Base-by-base conservation (phyloP, 257 asterid species). In the Salvia hispanica region DNA sequence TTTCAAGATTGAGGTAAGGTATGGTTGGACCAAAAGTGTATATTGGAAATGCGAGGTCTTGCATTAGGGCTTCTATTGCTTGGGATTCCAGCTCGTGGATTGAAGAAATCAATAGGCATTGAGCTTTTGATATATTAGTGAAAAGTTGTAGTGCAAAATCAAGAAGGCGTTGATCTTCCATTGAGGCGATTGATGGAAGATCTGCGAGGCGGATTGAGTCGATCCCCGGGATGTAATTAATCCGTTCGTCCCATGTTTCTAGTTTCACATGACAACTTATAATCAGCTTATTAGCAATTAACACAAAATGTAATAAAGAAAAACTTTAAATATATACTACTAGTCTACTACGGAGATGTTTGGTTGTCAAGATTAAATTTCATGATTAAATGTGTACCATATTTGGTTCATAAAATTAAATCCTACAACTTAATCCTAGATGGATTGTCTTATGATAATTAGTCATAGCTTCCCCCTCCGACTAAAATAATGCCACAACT, bases 11-110 rank as follows among this genome's bases (percentile, higher is more conserved):
- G 45, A 70, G 58, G 78, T 77, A 82, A 39, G 95, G 95, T 58
- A 88, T 83, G 5, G 85, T 73, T 0, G 95, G 90, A 60, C 97
- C 97, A 36, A 86, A 58, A 3, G 91, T 72, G 83, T 86, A 84
- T 0, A 88, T 37, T 0, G 92, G 90, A 58, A 73, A 72, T n/a
- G 84, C 15, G 47, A 84, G 73, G 67, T 79, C 80, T 16, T 34
- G 70, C 16, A 69, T 79, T 14, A 88, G 31, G 50, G 78, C 83
- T 66, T 83, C 74, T 5, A 86, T 60, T 3, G 18, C 86, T 71
- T 56, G 72, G 34, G 84, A 51, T 67, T 88, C 96, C 12, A 90
- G 72, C 75, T 86, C 90, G 58, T 55, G 76, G 53, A 86, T 66
- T 10, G 87, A 70, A 46, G 75, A 62, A 31, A 84, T 10, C 55